These are phyloP conservation scores for Nannizziopsis arthrosporioides DNA, from an alignment of 2,329 filamentous ascomycete species.

Conservation along the genomic window DNA sequence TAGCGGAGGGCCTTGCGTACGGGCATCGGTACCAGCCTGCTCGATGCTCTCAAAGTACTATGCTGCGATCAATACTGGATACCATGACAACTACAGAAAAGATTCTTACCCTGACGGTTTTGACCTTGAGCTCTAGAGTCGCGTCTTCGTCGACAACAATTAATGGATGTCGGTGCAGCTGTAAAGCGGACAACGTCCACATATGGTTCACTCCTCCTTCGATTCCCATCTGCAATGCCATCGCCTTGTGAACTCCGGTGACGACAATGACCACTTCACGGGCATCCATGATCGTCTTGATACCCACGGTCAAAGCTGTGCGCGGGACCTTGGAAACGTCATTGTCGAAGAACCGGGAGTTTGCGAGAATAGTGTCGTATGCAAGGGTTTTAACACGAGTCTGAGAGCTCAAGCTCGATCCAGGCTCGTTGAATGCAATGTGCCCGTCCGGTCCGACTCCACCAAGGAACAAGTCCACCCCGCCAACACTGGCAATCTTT, in stretches of 20 bases:
- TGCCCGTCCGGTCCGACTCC: constrained; percentile 80
- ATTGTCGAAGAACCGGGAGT: constrained; percentile 71
- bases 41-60: constrained; percentile 63
- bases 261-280: constrained; percentile 75
- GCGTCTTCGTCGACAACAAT: constrained; percentile 75
- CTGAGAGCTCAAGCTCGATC: constrained; percentile 62
- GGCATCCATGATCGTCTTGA: constrained; percentile 71
- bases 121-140: constrained; percentile 59
- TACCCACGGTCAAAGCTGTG: constrained; percentile 74
- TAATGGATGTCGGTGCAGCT: constrained; percentile 69
- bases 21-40: constrained; percentile 44
- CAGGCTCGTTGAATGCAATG: constrained; percentile 84
- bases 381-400: constrained; percentile 79
- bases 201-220: constrained; percentile 79
- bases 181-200: constrained; percentile 75
- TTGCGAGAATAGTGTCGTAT: constrained; percentile 76
- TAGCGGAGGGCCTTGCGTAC: constrained; percentile 34
- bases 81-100: background rate
- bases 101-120: constrained; percentile 47
- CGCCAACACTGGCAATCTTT: constrained; percentile 60
- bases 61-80: too few relatives aligned
- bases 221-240: constrained; percentile 67
- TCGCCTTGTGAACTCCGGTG: constrained; percentile 66
- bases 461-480: constrained; percentile 75
- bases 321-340: constrained; percentile 62